These are phyloP conservation scores for Kandelia obovata DNA, from an alignment of 345 rosid species.

Conservation along the genomic window DNA sequence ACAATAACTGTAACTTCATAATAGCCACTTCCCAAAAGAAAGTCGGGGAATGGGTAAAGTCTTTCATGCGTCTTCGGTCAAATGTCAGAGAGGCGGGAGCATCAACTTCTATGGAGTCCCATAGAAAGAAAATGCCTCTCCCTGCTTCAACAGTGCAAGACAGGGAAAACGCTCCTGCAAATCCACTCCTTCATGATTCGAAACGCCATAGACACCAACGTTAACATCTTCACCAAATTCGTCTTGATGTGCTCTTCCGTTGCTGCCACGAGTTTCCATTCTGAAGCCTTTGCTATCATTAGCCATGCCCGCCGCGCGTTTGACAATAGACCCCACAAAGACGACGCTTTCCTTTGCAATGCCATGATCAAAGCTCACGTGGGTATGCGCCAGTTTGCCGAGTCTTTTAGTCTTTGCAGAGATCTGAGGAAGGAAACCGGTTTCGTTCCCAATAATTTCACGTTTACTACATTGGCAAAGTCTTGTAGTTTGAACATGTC, in stretches of 20 bases:
- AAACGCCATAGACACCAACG: conserved; percentile 49
- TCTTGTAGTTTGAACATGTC: conserved; percentile 40
- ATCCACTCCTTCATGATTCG: conserved; percentile 67
- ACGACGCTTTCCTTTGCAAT: conserved; percentile 59
- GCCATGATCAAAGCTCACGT: conserved; percentile 63
- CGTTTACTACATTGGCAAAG: conserved; percentile 54
- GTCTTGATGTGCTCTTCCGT: conserved; percentile 35
- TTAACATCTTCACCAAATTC: conserved; percentile 57
- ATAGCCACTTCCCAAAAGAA: too few relatives aligned
- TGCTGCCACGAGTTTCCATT: neutral
- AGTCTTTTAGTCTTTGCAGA: conserved; percentile 47
- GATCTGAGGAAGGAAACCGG: conserved; percentile 41
- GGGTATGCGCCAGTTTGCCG: conserved; percentile 29
- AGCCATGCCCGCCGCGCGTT: conserved; percentile 55
- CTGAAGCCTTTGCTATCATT: conserved; percentile 23
- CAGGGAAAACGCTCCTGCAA: conserved; percentile 40
- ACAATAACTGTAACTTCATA: too few relatives aligned
- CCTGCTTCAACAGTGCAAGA: conserved; percentile 41
- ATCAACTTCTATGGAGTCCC: conserved; percentile 35
- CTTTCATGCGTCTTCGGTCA: too few relatives aligned
- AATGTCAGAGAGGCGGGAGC: neutral
- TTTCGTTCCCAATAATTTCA: conserved; percentile 57
- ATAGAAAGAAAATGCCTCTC: conserved; percentile 50
- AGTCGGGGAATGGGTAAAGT: too few relatives aligned
- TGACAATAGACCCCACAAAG: conserved; percentile 46